phyloP scores from a whole-genome alignment of 768 basidiomycete genomes.

The Lenzites betulinus region DNA sequence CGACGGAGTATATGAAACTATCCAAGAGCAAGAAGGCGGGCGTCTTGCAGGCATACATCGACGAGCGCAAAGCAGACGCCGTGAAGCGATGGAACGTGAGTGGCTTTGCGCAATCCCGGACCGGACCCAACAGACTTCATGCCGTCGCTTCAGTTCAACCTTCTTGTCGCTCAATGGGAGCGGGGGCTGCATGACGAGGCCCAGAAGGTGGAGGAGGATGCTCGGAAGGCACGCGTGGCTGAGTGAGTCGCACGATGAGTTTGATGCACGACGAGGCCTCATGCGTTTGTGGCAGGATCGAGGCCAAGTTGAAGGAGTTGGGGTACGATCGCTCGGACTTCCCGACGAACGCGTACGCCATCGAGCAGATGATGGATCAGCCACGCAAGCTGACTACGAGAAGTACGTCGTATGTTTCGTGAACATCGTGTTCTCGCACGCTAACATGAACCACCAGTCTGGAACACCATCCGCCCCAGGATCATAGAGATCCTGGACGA shows the following conservation, averaged over 20 bases:
- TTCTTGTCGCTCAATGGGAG: background rate
- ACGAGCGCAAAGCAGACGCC: background rate
- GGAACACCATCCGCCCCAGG: constrained; percentile 5
- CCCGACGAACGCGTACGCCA: background rate
- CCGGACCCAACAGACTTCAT: background rate
- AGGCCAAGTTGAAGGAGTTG: constrained; percentile 4
- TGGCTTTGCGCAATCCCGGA: no score
- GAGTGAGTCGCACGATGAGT: background rate
- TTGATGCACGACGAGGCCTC: background rate
- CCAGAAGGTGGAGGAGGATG: background rate
- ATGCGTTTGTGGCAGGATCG: background rate
- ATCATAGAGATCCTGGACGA: background rate
- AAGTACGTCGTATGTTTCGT: background rate
- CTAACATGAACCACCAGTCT: background rate
- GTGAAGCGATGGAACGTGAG: background rate
- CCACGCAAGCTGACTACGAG: constrained; percentile 1
- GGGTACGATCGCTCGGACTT: constrained; percentile 8
- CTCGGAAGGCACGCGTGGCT: background rate
- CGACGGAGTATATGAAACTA: background rate
- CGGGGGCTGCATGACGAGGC: background rate
- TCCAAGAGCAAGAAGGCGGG: background rate
- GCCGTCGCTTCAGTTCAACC: background rate
- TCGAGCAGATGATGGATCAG: background rate
- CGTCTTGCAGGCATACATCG: background rate
- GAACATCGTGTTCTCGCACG: no score